Conservation (phyloP, 2,329 filamentous ascomycete genomes). For the Keithomyces neogunnii region DNA sequence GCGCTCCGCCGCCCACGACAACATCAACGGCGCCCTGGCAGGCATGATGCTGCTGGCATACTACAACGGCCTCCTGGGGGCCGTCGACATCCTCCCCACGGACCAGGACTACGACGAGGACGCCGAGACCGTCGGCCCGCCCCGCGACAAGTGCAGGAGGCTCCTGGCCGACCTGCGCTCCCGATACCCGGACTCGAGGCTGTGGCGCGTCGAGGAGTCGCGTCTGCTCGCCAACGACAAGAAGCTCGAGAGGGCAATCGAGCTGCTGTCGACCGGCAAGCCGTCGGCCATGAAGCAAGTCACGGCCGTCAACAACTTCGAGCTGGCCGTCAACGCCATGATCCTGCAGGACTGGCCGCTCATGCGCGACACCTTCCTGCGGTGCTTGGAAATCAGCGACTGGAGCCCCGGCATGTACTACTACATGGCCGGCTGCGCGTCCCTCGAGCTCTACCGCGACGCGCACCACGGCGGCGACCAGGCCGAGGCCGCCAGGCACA, state of each 20-base stretch:
- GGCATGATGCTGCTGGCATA: constrained; percentile 74
- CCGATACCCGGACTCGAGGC: constrained; percentile 70
- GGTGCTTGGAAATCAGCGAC: constrained; percentile 72
- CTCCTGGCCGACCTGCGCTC: constrained; percentile 66
- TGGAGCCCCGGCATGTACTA: constrained; percentile 90
- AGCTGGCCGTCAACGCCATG: constrained; percentile 70
- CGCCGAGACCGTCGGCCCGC: constrained; percentile 61
- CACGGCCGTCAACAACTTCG: constrained; percentile 76
- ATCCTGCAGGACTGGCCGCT: constrained; percentile 68
- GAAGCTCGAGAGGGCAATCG: constrained; percentile 58
- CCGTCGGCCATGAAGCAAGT: constrained; percentile 80
- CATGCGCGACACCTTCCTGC: constrained; percentile 65
- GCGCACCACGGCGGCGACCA: constrained; percentile 26
- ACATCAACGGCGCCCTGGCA: constrained; percentile 87
- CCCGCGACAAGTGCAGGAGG: constrained; percentile 54
- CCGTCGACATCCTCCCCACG: constrained; percentile 77
- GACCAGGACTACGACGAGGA: constrained; percentile 42
- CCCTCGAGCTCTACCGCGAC: constrained; percentile 74
- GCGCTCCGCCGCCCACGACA: constrained; percentile 77
- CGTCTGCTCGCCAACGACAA: constrained; percentile 62
- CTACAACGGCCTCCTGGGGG: constrained; percentile 79
- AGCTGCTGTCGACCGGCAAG: constrained; percentile 49
- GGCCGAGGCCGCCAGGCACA: constrained; percentile 45
- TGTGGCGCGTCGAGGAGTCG: constrained; percentile 87
- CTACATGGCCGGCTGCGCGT: constrained; percentile 72